A percentile compares a stretch with the other conserved stretches of the same genome.
phyloP scores from a whole-genome alignment of 208 protist genomes.

The Acanthamoeba sp. region DNA sequence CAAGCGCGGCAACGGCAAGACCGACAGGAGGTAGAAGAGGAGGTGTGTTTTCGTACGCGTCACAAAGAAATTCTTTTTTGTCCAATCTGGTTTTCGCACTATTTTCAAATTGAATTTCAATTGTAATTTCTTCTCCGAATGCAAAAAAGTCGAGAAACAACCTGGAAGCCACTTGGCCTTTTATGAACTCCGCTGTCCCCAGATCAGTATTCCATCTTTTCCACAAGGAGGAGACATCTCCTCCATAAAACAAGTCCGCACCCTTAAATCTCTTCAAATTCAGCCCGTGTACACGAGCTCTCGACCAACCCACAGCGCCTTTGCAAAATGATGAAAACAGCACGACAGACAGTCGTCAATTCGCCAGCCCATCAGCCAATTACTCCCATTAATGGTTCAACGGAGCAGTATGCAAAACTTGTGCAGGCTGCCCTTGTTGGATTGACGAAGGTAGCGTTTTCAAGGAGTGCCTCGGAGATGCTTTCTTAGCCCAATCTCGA shows the following conservation, averaged over 20 bases:
- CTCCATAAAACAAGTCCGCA: too few species aligned
- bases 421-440: conserved; percentile 3
- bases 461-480: too few species aligned
- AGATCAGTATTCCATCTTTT: neutral
- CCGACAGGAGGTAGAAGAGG: conserved; percentile 37
- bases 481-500: neutral
- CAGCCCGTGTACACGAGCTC: too few species aligned
- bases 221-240: neutral
- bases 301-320: too few species aligned
- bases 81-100: neutral
- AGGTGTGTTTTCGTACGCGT: neutral
- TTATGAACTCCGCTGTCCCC: neutral
- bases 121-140: conserved; percentile 3
- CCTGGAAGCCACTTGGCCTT: neutral
- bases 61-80: neutral
- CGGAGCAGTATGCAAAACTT: conserved; percentile 26
- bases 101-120: conserved; percentile 43
- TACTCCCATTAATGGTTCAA: neutral
- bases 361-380: neutral
- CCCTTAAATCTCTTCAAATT: too few species aligned
- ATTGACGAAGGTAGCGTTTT: neutral
- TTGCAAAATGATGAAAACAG: conserved; percentile 43
- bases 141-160: conserved; percentile 15
- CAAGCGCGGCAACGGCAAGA: conserved; percentile 95
- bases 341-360: neutral